Evolutionary conservation across 2,329 filamentous ascomycete species (phyloP), one percentile per base, ranked within the genome.

Genomic region (Ceratocystis colombiana): DNA sequence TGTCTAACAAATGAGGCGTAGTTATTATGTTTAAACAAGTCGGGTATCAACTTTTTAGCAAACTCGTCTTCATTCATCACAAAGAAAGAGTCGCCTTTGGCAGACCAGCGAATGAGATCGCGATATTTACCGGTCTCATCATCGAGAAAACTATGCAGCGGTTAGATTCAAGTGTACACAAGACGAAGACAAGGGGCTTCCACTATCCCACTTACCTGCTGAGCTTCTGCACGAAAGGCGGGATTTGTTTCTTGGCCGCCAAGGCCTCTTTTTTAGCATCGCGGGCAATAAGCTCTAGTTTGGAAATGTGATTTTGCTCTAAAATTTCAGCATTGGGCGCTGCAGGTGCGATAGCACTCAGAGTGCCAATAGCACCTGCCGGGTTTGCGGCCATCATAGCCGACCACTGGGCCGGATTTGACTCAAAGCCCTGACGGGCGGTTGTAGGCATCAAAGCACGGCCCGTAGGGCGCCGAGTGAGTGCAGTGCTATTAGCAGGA

Each of bases 21-120:
- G 75, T 96, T 96, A 81, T 93, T 96, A 78, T 99, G 94, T 76
- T 99, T 99, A 82, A 99, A 99, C 69, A 97, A 86, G 75, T 97
- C 96, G 0, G 94, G 94, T 28, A 99, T 89, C 71, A 99, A 88
- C 46, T 89, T 90, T 77, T 96, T 97, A 22, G 94, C 96, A 73
- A 99, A 99, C 77, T 96, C 93, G 73, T 99, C 94, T 76, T 99
- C 94, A 72, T 99, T 93, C 7, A 97, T 78, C 2, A 99, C 93
- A 66, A 97, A 89, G 76, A 99, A 99, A 0, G 93, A 96, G 73
- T 96, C 91, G 37, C 94, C 94, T 72, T 93, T 90, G 71, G 96
- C 90, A 0, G 94, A 96, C 94, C 94, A 99, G 71, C 93, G 86
- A 73, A 99, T 99, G 62, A 97, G 80, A 44, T 96, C 90, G 2